Conservation (phyloP, 2,329 filamentous ascomycete genomes). For the Xylaria sp. region DNA sequence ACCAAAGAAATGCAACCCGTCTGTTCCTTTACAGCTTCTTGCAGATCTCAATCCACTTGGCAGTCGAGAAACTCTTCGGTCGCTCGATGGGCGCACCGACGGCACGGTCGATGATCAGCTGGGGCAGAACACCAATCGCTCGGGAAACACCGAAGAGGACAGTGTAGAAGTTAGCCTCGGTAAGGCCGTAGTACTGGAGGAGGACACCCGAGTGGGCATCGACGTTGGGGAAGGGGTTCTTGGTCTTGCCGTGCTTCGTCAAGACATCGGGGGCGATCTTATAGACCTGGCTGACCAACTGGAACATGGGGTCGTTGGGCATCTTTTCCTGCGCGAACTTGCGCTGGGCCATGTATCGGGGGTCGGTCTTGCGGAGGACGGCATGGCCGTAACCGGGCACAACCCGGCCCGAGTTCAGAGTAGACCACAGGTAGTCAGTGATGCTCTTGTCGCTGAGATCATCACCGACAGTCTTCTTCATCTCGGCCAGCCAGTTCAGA, state of each 20-base stretch:
- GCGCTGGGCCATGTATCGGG: slow-evolving; percentile 97
- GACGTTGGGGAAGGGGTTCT: slow-evolving; percentile 99
- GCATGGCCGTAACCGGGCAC: slow-evolving; percentile 98
- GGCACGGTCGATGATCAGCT: slow-evolving; percentile 99
- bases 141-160: slow-evolving; percentile 98
- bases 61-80: slow-evolving; percentile 98
- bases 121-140: slow-evolving; percentile 96
- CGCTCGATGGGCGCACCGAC: slow-evolving; percentile 96
- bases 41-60: slow-evolving; percentile 91
- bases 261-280: slow-evolving; percentile 98
- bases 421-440: slow-evolving; percentile 98
- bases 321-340: slow-evolving; percentile 92
- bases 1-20: slow-evolving; percentile 27
- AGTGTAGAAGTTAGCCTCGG: slow-evolving; percentile 99
- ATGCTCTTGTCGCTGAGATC: slow-evolving; percentile 96
- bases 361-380: slow-evolving; percentile 99
- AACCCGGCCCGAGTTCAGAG: slow-evolving; percentile 92
- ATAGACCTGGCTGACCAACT: slow-evolving; percentile 99
- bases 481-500: slow-evolving; percentile 97
- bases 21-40: slow-evolving; percentile 75
- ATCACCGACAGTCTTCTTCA: slow-evolving; percentile 93
- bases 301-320: slow-evolving; percentile 98
- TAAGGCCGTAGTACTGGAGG: slow-evolving; percentile 98
- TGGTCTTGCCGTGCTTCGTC: slow-evolving; percentile 99
- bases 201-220: slow-evolving; percentile 99